A percentile compares a stretch with the other conserved stretches of the same genome.
Conservation (phyloP, 192 early-diverging fungal genomes). For the Podila minutissima region DNA sequence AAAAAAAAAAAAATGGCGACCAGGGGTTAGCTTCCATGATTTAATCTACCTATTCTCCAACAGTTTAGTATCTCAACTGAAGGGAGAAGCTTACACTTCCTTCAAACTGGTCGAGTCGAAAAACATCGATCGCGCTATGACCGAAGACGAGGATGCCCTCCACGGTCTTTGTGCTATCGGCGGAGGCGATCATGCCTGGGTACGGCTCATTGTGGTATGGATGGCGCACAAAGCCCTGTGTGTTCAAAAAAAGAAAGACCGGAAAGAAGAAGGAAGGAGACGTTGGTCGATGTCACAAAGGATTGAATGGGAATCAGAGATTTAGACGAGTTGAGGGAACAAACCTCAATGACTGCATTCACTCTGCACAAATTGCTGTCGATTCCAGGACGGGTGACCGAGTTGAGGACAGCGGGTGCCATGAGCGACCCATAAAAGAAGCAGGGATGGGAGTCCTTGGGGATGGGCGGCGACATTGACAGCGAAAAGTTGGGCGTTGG, state of each 20-base stretch:
- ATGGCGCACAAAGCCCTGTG: conserved; percentile 34
- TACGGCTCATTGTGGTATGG: conserved; percentile 46
- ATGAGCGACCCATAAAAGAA: conserved; percentile 49
- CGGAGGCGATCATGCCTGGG: conserved; percentile 40
- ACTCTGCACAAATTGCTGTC: conserved; percentile 23
- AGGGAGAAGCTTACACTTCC: conserved; percentile 12
- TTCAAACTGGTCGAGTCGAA: conserved; percentile 41
- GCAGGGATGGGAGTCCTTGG: conserved; percentile 29
- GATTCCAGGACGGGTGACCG: conserved; percentile 36
- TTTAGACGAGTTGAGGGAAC: neutral
- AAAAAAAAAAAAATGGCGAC: neutral
- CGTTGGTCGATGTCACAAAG: neutral
- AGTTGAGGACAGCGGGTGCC: conserved; percentile 27
- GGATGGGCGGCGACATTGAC: conserved; percentile 16
- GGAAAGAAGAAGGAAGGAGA: neutral
- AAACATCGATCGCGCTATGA: conserved; percentile 30
- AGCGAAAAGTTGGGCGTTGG: neutral
- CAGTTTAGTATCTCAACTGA: neutral
- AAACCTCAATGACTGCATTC: conserved; percentile 27
- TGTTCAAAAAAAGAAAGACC: neutral
- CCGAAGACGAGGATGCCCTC: conserved; percentile 45
- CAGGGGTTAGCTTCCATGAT: neutral
- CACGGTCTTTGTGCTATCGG: conserved; percentile 15
- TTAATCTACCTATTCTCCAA: neutral
- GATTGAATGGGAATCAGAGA: no score